phyloP scores from a whole-genome alignment of 768 basidiomycete genomes.

The Boletellus sp. region DNA sequence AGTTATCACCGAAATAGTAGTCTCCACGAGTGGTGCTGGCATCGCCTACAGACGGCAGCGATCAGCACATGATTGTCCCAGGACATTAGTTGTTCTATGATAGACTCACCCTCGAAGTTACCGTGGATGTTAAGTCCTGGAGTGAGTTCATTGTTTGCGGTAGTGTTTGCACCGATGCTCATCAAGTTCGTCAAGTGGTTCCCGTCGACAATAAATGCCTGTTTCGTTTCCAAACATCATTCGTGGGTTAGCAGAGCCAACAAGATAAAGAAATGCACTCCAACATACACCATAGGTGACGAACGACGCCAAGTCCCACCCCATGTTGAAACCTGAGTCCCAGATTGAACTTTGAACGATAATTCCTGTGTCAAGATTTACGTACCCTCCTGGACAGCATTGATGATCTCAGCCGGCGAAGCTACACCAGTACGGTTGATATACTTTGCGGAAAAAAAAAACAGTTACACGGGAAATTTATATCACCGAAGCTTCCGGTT shows the following conservation, averaged over 20 bases:
- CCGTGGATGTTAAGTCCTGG: conserved; percentile 23
- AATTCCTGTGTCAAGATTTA: too few relatives aligned
- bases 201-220: conserved; percentile 26
- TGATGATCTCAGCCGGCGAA: conserved; percentile 23
- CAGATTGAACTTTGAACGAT: neutral
- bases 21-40: conserved; percentile 24
- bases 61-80: neutral
- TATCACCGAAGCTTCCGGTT: neutral
- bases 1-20: conserved; percentile 26
- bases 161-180: conserved; percentile 24
- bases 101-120: conserved; percentile 19
- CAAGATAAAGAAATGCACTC: neutral
- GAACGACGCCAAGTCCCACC: conserved; percentile 17
- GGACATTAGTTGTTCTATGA: neutral
- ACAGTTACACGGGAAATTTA: neutral
- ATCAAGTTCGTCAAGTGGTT: conserved; percentile 28
- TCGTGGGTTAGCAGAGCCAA: neutral
- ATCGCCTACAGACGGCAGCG: conserved; percentile 12
- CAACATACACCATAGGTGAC: conserved; percentile 20
- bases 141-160: conserved; percentile 6
- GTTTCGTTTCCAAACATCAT: neutral
- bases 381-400: conserved; percentile 21
- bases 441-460: conserved; percentile 11
- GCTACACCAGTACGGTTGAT: conserved; percentile 18
- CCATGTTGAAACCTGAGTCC: conserved; percentile 24